Evolutionary conservation across 495 filamentous ascomycete genomes (phyloP).

Genomic region (Neohortaea acidophila): DNA sequence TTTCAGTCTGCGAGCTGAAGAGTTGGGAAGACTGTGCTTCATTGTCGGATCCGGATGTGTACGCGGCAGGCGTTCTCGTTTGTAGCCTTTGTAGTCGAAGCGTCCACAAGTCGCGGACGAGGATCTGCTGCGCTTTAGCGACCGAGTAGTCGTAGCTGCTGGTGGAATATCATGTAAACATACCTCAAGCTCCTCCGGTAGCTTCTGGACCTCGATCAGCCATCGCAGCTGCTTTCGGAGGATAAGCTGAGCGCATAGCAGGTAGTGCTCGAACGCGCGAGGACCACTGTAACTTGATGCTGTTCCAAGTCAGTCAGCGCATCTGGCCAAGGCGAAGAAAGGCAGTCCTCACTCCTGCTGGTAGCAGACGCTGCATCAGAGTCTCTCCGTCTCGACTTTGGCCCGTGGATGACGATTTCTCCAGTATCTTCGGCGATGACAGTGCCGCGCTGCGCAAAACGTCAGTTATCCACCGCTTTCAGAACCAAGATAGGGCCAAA

Average conservation of each 20-base stretch:
- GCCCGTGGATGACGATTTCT: conserved; percentile 51
- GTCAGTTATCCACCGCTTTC: conserved; percentile 1
- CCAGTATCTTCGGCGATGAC: conserved; percentile 56
- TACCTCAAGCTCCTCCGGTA: conserved; percentile 53
- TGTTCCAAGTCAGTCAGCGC: conserved; percentile 2
- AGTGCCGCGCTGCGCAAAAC: conserved; percentile 8
- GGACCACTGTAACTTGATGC: conserved; percentile 32
- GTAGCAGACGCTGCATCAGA: conserved; percentile 12
- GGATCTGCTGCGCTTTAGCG: conserved; percentile 22
- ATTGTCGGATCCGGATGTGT: conserved; percentile 13
- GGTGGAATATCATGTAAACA: background rate
- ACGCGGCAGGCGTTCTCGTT: conserved; percentile 21
- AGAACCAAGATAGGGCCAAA: background rate
- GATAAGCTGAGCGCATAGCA: conserved; percentile 76
- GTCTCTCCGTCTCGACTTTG: conserved; percentile 39
- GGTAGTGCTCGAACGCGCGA: conserved; percentile 56
- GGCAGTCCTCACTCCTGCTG: conserved; percentile 29
- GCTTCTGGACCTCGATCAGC: conserved; percentile 43
- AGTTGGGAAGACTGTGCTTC: conserved; percentile 15
- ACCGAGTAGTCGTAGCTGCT: conserved; percentile 1
- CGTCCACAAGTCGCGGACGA: conserved; percentile 56
- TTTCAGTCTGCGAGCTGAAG: conserved; percentile 39
- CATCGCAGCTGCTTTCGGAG: conserved; percentile 57
- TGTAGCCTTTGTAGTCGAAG: conserved; percentile 42
- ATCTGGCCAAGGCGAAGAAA: too few species aligned